Evolutionary conservation across 2,329 filamentous ascomycete genomes (phyloP), one percentile per base, ranked within the genome.

Genomic region (Colletotrichum cordylinicola): DNA sequence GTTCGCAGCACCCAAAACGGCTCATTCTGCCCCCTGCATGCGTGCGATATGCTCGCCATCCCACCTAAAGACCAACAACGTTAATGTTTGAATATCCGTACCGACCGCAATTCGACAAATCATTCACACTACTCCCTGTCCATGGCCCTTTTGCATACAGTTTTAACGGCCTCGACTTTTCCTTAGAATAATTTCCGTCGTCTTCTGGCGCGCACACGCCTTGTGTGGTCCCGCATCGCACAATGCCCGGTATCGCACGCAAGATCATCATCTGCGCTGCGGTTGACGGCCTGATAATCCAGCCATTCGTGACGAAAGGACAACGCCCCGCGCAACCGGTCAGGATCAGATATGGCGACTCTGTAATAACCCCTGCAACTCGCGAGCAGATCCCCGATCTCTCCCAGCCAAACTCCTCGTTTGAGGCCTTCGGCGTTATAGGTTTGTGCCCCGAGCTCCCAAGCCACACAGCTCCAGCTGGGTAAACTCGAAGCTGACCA

Each of bases 251-350:
- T 78, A 87, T 98, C 76, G 92, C 94, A 75, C 94, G 94, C 82
- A 98, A 97, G 85, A 87, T 98, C 71, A 83, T 96, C 78, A 92
- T 98, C 79, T 93, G 93, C 84, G 95, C 96, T 71, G 93, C 95
- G 31, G 91, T 93, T 70, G 96, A 98, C 81, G 96, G 96, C 73
- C 89, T 98, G 68, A 88, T 98, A 78, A 89, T 98, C 60, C 95
- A 97, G 81, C 93, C 94, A 31, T 86, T 94, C 35, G 88, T 91
- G 21, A 85, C 88, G 70, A 92, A 92, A 81, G 90, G 92, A 81
- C 89, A 91, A 82, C 84, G 88, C 52, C 85, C 90, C 31, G 82
- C 86, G 70, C 87, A 90, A 75, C 88, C 92, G 27, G 88, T 96
- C 69, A 92, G 91, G 80, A 90, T 98, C 78, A 92, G 92, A 79